Percentiles rank a stretch among this genome's conserved stretches.
Conservation (phyloP, 495 filamentous ascomycete species). For the Aspergillus cristatus region DNA sequence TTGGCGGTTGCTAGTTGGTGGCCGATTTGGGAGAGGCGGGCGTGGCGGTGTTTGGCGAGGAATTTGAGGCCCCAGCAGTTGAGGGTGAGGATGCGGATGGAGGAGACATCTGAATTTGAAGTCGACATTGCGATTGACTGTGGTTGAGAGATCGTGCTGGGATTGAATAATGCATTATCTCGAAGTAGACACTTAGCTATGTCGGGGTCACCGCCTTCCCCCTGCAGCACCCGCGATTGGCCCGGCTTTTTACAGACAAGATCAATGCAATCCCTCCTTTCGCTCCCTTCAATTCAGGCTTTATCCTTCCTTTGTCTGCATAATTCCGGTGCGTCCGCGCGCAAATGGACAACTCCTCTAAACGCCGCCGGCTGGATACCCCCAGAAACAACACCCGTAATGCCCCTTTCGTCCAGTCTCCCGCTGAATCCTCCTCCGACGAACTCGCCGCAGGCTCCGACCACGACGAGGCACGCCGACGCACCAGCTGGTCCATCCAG, state of each 20-base stretch:
- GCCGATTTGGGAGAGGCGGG: slow-evolving; percentile 78
- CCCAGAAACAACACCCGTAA: slow-evolving; percentile 6
- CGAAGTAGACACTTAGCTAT: too few relatives aligned
- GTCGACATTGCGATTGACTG: not conserved
- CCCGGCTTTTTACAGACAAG: too few relatives aligned
- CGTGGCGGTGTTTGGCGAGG: slow-evolving; percentile 66
- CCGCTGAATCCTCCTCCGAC: slow-evolving; percentile 43
- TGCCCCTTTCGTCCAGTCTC: slow-evolving; percentile 17
- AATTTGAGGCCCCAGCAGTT: slow-evolving; percentile 97
- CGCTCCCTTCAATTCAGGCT: too few relatives aligned
- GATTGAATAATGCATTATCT: slow-evolving; percentile 3
- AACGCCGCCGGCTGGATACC: slow-evolving; percentile 44
- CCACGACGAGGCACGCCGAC: slow-evolving; percentile 32
- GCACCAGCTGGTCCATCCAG: slow-evolving; percentile 28
- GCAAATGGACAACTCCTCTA: slow-evolving; percentile 34
- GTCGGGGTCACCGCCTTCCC: too few relatives aligned
- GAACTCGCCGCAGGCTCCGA: slow-evolving; percentile 40
- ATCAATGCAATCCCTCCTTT: too few relatives aligned
- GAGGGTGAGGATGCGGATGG: slow-evolving; percentile 68
- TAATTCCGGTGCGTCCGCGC: too few relatives aligned
- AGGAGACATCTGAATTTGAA: not conserved
- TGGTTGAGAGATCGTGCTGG: not conserved
- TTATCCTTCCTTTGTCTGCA: too few relatives aligned
- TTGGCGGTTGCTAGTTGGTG: slow-evolving; percentile 55
- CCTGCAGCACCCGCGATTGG: too few relatives aligned